Conservation (phyloP, 2,329 filamentous ascomycete genomes). For the Talaromyces islandicus region DNA sequence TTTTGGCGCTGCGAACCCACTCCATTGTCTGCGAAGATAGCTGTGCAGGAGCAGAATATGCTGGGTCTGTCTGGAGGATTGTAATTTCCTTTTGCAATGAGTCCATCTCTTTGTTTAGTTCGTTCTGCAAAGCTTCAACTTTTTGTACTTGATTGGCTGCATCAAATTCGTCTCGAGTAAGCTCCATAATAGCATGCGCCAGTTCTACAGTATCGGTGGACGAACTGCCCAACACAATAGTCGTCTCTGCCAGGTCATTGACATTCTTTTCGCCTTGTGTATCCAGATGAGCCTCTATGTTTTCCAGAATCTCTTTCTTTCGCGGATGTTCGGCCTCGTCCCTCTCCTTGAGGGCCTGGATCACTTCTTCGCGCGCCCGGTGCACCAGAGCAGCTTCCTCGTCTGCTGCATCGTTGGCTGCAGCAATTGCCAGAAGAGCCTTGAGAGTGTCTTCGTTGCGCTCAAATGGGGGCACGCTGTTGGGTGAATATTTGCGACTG, state of each 20-base stretch:
- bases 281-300: constrained; percentile 50
- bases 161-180: constrained; percentile 51
- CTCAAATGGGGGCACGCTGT: constrained; percentile 67
- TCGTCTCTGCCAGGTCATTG: constrained; percentile 51
- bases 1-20: constrained; percentile 63
- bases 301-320: constrained; percentile 43
- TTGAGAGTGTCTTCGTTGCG: constrained; percentile 78
- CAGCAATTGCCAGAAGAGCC: constrained; percentile 65
- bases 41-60: constrained; percentile 51
- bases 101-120: constrained; percentile 49
- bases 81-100: constrained; percentile 23
- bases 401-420: constrained; percentile 65
- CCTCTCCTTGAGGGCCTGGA: constrained; percentile 24
- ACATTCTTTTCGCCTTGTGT: constrained; percentile 51
- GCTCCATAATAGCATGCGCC: constrained; percentile 47
- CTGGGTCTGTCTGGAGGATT: constrained; percentile 24
- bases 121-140: constrained; percentile 50
- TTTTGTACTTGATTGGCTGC: constrained; percentile 51
- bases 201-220: constrained; percentile 46
- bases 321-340: constrained; percentile 24
- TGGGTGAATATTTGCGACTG: constrained; percentile 59
- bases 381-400: constrained; percentile 32
- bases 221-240: constrained; percentile 46
- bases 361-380: constrained; percentile 30
- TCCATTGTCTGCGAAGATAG: constrained; percentile 68